phyloP scores from a whole-genome alignment of 2,329 filamentous ascomycete species.

The Diaporthe destruens region DNA sequence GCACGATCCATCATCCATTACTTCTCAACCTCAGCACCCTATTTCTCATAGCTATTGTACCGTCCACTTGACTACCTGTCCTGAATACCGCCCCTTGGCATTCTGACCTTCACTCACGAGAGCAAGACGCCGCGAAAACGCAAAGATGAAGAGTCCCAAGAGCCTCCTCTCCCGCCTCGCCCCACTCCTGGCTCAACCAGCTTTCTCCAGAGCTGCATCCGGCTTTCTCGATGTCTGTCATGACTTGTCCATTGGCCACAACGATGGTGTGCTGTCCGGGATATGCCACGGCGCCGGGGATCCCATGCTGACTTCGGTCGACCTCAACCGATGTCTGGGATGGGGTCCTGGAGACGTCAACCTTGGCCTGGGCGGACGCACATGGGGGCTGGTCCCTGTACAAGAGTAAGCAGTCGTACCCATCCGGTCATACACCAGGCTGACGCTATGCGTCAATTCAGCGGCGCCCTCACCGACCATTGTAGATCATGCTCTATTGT shows the following conservation, averaged over 20 bases:
- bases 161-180: background rate
- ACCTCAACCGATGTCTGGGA: conserved; percentile 35
- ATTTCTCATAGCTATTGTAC: background rate
- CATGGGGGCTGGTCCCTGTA: background rate
- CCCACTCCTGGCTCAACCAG: background rate
- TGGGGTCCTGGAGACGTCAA: conserved; percentile 12
- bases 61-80: background rate
- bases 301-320: background rate
- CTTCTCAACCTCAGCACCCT: conserved; percentile 3
- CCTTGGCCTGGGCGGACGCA: background rate
- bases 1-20: background rate
- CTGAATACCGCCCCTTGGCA: background rate
- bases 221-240: conserved; percentile 29
- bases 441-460: background rate
- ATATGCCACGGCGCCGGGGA: background rate
- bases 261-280: conserved; percentile 22
- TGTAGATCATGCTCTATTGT: conserved; percentile 31
- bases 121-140: background rate
- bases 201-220: background rate
- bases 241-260: conserved; percentile 6
- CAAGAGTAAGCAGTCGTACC: conserved; percentile 20
- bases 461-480: conserved; percentile 27
- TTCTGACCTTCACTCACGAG: too few relatives aligned
- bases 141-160: conserved; percentile 29
- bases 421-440: background rate